A percentile compares a stretch with the other conserved stretches of the same genome.
Conservation (phyloP, 2,329 filamentous ascomycete genomes). For the Monilinia fructigena region DNA sequence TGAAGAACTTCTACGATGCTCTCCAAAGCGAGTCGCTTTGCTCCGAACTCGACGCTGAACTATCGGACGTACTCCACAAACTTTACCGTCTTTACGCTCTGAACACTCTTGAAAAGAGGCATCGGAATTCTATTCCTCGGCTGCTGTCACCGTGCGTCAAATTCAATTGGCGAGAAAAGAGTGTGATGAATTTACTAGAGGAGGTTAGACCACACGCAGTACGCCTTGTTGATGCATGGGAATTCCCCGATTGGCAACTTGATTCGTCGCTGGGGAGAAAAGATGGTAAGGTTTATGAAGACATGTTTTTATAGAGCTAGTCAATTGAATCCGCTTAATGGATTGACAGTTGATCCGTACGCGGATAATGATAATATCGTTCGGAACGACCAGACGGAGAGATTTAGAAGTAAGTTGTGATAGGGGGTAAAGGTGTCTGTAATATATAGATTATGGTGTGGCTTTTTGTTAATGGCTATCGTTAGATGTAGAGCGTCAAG, state of each 20-base stretch:
- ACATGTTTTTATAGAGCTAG: constrained; percentile 73
- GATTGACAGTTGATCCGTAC: constrained; percentile 70
- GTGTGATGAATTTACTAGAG: constrained; percentile 67
- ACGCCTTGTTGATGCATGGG: constrained; percentile 70
- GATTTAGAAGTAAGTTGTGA: constrained; percentile 52
- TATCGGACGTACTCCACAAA: constrained; percentile 57
- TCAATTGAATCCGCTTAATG: constrained; percentile 71
- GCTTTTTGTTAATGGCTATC: background rate
- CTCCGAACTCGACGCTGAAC: constrained; percentile 59
- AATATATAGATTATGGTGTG: background rate
- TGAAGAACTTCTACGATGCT: constrained; percentile 75
- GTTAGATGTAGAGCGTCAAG: constrained; percentile 6
- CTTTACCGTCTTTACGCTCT: constrained; percentile 66
- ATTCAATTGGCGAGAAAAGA: constrained; percentile 67
- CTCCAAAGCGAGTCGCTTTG: constrained; percentile 56
- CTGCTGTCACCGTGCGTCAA: constrained; percentile 68
- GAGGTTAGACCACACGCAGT: constrained; percentile 74
- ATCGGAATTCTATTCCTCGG: constrained; percentile 69
- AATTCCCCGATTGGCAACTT: constrained; percentile 75
- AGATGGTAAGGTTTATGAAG: constrained; percentile 75
- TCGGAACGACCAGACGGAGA: constrained; percentile 54
- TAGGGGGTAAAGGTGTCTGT: background rate
- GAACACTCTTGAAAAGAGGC: constrained; percentile 67
- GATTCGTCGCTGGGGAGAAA: constrained; percentile 68
- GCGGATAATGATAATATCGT: constrained; percentile 61